Evolutionary conservation across 2,329 filamentous ascomycete species (phyloP), one percentile per base, ranked within the genome.

Genomic region (Ophiostoma quercus): DNA sequence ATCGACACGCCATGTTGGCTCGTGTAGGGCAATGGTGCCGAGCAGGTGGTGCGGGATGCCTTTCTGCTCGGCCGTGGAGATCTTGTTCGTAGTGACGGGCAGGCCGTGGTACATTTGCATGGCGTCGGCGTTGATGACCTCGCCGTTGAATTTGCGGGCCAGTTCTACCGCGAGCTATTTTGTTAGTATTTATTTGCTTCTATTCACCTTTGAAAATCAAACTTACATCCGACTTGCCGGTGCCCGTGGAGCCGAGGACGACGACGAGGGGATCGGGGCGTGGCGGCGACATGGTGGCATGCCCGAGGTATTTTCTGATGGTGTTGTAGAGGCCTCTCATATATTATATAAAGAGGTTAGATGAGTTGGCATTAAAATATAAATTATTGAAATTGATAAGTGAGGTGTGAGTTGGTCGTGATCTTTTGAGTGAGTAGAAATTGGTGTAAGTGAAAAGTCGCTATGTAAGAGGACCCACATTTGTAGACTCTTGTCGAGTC

Each of bases 91-190:
- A 74, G 98, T 94, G 73, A 98, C 90, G 5, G 95, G 93, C 62
- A 99, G 82, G 2, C 95, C 95, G 68, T 87, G 85, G 79, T 99
- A 99, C 80, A 99, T 88, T 78, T 99, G 95, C 93, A 99, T 97
- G 54, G 95, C 95, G 83, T 99, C 95, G 66, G 92, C 92, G 77
- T 99, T 99, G 80, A 99, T 93, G 68, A 99, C 87, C 79, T 99
- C 95, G 76, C 96, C 95, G 78, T 95, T 89, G 79, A 93, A 94
- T 29, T 85, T 87, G 60, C 84, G 84, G 0, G 96, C 95, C 68
- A 99, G 81, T 73, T 97, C 92, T 57, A 99, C 90, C 9, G 95
- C 95, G 74, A 97, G 86, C 93, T 97, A n/a, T 4, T 1, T 6
- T 8, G 47, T 68, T 9, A 68, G 66, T 19, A 66, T 1, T 29